These are phyloP conservation scores for Copromyces sp. DNA, from an alignment of 495 filamentous ascomycete species.

Conservation along the genomic window DNA sequence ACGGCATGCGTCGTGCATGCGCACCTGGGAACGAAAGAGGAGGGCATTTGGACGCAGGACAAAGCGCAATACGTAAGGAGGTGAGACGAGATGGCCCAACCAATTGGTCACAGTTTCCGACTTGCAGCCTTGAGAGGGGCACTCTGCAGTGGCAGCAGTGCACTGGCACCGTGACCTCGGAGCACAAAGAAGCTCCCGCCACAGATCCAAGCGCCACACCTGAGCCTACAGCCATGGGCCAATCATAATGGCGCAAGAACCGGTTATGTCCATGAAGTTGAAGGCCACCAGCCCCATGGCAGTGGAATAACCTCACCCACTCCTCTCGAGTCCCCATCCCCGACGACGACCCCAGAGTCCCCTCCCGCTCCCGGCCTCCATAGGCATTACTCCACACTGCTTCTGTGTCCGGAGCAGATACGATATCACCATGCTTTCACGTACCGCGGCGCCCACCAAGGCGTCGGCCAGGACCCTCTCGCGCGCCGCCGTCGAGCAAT, in stretches of 20 bases:
- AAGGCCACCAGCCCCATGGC: not conserved
- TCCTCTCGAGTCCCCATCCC: not conserved
- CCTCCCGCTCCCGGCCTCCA: slow-evolving; percentile 19
- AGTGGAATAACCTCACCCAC: slow-evolving; percentile 5
- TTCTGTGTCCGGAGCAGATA: slow-evolving; percentile 32
- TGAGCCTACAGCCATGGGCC: not conserved
- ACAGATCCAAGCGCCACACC: not conserved
- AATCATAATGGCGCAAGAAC: not conserved
- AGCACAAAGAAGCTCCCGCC: not conserved
- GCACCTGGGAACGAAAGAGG: not conserved
- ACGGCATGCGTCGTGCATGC: not conserved
- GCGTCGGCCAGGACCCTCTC: slow-evolving; percentile 31
- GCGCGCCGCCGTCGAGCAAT: slow-evolving; percentile 21
- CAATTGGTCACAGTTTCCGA: not conserved
- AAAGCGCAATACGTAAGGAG: not conserved
- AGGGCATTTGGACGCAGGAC: not conserved
- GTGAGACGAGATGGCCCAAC: not conserved
- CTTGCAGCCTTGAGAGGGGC: not conserved
- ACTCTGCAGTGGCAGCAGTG: not conserved
- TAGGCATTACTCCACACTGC: slow-evolving; percentile 33
- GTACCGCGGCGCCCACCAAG: slow-evolving; percentile 35
- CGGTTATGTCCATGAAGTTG: not conserved
- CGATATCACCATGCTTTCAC: slow-evolving; percentile 35
- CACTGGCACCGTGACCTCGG: not conserved
- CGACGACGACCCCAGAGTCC: not conserved